Base-by-base conservation (phyloP, 176 grass and related monocot species). In the Hsuehochloa calcarea region DNA sequence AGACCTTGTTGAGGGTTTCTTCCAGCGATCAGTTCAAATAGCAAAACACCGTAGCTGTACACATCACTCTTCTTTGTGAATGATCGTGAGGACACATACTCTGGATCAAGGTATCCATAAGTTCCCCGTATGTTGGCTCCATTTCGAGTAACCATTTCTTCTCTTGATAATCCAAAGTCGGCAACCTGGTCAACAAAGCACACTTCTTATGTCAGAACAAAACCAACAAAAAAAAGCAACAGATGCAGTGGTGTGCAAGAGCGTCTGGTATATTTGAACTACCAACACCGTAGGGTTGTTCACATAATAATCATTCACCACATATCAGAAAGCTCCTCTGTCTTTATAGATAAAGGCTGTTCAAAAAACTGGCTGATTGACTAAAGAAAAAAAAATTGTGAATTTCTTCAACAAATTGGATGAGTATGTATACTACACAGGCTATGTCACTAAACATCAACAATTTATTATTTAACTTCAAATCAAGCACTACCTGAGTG, bases 61-160 rank as follows among this genome's bases (percentile, higher is more conserved):
- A 99, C 96, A 77, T 99, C 96, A 76, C 93, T 99, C 89, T 99
- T 99, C 86, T 99, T 96, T 3, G 96, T 99, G 71, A 94, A 99
- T 26, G 92, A 93, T 22, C 90, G 86, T 35, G 96, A 94, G 8
- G 96, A 96, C 44, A 99, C 80, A 27, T 96, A 99, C 82, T 98
- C 93, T 1, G 95, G 93, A 77, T 98, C 95, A 76, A 98, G 91
- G 83, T 96, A 99, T 70, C 96, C 96, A 31, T 78, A 94, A 43
- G 96, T 99, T 81, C 96, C 96, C 62, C 78, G 89, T 73, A 99
- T 94, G 45, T 90, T 92, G 62, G 90, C 87, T 64, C 81, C 87
- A 64, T 93, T 75, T 58, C 75, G 80, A 78, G 86, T 99, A 74
- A 94, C 61, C 65, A 88, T 92, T 88, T 96, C 91, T 85, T 96